Base-by-base conservation (phyloP, 805 yeast species). In the Candida quercuum region DNA sequence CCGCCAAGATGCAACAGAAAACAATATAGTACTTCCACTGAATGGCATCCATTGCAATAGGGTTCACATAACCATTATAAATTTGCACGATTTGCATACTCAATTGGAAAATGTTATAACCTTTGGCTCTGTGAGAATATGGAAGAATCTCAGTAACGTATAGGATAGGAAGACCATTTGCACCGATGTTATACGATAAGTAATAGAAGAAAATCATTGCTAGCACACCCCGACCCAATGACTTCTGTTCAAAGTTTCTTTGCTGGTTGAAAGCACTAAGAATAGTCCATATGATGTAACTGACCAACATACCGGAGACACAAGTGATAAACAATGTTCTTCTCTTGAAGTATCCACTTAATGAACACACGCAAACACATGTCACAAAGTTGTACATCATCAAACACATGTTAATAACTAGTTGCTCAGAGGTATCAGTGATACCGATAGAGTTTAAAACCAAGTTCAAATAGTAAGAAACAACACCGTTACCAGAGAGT, bases 371-470 rank as follows among this genome's bases (percentile, higher is more conserved):
- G 5, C 48, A 38, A 19, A 50, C 23, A 10, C 60, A 59, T 28
- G 54, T 41, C 22, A 53, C 54, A 35, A 64, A 62, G 57, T 71
- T 71, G 53, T 62, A 71, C 37, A 68, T 53, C 67, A 63, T 67
- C 42, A 73, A 61, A 40, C 70, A 64, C 38, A 72, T 74, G 51
- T 74, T 74, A 48, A 74, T 64, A 36, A 63, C 48, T 34, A 73
- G 62, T 51, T 74, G 74, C 37, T 59, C 51, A 28, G 55, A 54
- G n/a, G 61, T 53, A 10, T 52, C 59, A 32, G 73, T 71, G 47
- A 74, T 72, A 40, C 81, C 80, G 50, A 75, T 72, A 17, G 76
- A 67, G 40, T 59, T 54, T 48, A 76, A 64, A 9, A 76, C 81
- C 44, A 64, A 61, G 43, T 62, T 62, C 45, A 73, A 59, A 54